These are phyloP conservation scores for Coemansia sp. DNA, from an alignment of 192 early-diverging fungal species.

Conservation along the genomic window DNA sequence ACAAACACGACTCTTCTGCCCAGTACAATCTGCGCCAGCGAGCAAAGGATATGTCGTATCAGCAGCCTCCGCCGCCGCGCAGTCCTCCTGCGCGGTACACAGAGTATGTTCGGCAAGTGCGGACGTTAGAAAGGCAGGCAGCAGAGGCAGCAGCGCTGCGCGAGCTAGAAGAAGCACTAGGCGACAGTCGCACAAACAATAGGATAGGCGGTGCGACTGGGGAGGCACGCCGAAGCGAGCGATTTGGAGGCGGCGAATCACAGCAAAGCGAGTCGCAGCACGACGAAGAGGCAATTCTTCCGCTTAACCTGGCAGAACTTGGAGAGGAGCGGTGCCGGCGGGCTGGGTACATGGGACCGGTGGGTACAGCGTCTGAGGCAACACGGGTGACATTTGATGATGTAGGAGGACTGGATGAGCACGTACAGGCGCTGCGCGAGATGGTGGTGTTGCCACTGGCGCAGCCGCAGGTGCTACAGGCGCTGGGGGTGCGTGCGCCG, in stretches of 20 bases:
- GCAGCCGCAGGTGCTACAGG: constrained; percentile 67
- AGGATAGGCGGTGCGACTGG: not conserved
- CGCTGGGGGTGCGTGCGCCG: constrained; percentile 79
- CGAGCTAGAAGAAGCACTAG: constrained; percentile 10
- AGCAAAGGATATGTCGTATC: constrained; percentile 7
- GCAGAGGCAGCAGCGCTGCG: constrained; percentile 3
- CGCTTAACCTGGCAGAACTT: constrained; percentile 21
- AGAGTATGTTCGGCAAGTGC: not conserved
- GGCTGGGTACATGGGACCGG: constrained; percentile 3
- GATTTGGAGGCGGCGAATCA: not conserved
- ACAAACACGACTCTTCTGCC: not conserved
- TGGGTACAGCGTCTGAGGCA: not conserved
- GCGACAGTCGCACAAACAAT: not conserved
- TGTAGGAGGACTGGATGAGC: constrained; percentile 70
- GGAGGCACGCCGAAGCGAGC: not conserved
- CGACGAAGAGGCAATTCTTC: constrained; percentile 28
- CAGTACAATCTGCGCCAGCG: constrained; percentile 24
- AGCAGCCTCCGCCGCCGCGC: not conserved
- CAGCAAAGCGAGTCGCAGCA: not conserved
- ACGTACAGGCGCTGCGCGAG: constrained; percentile 71
- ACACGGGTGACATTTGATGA: constrained; percentile 10
- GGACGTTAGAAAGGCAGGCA: constrained; percentile 9
- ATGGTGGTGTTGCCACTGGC: constrained; percentile 79
- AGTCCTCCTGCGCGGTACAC: constrained; percentile 1
- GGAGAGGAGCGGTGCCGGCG: constrained; percentile 22